Conservation (phyloP, 1,139 yeast species). For the Geotrichum carabidarum region DNA sequence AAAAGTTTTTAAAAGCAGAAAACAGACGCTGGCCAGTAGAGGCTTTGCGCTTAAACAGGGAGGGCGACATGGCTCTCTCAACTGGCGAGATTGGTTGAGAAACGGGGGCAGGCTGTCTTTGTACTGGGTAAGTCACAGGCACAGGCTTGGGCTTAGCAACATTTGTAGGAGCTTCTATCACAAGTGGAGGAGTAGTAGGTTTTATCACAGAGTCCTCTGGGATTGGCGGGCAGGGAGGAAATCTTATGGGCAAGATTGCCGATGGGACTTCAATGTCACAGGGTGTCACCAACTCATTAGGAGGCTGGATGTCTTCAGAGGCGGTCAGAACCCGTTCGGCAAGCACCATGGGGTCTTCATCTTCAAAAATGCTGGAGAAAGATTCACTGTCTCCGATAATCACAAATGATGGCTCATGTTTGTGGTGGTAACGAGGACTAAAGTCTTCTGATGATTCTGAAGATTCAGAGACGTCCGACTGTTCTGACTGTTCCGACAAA, state of each 20-base stretch:
- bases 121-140: no score
- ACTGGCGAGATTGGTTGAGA: background rate
- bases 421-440: background rate
- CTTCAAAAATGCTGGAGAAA: background rate
- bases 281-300: background rate
- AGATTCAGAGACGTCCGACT: no score
- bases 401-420: background rate
- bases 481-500: background rate
- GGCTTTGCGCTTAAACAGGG: background rate
- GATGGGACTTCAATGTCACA: background rate
- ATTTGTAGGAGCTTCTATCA: background rate
- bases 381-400: background rate
- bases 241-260: background rate
- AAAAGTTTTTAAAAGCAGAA: constrained; percentile 10
- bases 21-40: constrained; percentile 6
- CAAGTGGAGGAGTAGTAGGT: background rate
- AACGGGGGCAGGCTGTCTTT: no score
- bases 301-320: background rate
- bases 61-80: background rate
- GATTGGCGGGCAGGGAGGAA: constrained; percentile 3
- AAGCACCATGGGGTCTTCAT: background rate
- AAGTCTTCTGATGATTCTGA: background rate
- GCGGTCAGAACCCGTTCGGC: background rate
- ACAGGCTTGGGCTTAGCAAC: no score
- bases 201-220: background rate